Base-by-base conservation (phyloP, 306 rosid species). In the Quercus agrifolia region DNA sequence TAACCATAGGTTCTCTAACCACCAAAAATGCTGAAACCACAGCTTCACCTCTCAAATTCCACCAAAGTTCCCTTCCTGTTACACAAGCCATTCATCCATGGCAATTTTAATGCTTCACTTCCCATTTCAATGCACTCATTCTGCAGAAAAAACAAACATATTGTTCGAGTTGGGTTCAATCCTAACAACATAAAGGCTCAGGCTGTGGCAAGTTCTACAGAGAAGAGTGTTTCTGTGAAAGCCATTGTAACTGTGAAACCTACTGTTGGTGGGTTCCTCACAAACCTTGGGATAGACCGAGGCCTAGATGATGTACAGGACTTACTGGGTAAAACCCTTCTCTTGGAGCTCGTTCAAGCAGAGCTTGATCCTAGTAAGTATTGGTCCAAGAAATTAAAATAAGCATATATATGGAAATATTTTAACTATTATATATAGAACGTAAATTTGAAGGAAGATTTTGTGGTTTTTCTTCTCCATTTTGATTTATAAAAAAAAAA, bases 301-400 rank as follows among this genome's bases (percentile, higher is more conserved):
- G 70, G 88, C 23, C 85, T 88, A 8, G 97, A 92, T 81, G 88
- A 80, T 44, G n/a, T 92, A 2, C 83, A 83, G 3, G 95, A 92
- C 79, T 66, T 90, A 85, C 86, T 86, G 3, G 93, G 97, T 5
- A 90, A 87, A 89, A 84, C 90, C 38, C 74, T 92, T 28, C 87
- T 83, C 14, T 67, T 92, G 73, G 95, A 92, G 81, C 89, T 90
- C 51, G 82, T 90, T 77, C 82, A 91, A 76, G 64, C 88, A 7
- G 12, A 87, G 0, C 84, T 87, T 56, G 73, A 87, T 52, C 49
- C 88, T 0, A 74, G 97, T 91, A 88, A 75, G 87, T 70, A 14
- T 4, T 35, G 17, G 5, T 68, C 14, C 17, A 49, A 49, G 54
- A 49, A 49, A 49, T 2, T 38, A 38, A 38, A 38, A 41, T 41